A percentile compares a stretch with the other conserved stretches of the same genome.
Evolutionary conservation across 371 early-diverging fungal species (phyloP).

Genomic region (Rhizopus microsporus): DNA sequence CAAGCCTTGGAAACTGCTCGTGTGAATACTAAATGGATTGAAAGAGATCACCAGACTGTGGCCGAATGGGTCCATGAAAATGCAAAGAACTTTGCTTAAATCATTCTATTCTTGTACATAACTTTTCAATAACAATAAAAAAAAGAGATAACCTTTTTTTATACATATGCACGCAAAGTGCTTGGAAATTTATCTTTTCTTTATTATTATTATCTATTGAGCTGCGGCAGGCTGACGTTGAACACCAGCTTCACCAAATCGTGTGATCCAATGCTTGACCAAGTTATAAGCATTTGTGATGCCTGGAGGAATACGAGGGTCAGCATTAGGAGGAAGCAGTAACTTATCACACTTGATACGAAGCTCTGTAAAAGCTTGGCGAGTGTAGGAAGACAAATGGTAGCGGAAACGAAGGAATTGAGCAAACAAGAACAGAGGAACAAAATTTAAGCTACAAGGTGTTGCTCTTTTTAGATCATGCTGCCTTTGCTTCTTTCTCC

Average conservation of each 20-base stretch:
- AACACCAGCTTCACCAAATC: constrained; percentile 60
- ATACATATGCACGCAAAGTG: neutral
- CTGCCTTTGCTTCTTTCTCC: neutral
- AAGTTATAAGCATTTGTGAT: constrained; percentile 59
- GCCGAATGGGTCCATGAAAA: constrained; percentile 63
- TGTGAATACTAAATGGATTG: constrained; percentile 78
- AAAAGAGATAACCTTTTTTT: neutral
- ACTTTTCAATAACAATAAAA: neutral
- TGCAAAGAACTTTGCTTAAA: constrained; percentile 24
- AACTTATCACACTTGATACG: constrained; percentile 53
- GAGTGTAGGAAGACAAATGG: constrained; percentile 69
- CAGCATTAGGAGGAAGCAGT: constrained; percentile 56
- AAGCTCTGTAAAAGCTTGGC: constrained; percentile 63
- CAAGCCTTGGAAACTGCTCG: constrained; percentile 88
- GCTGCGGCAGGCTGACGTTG: constrained; percentile 43
- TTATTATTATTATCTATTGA: constrained; percentile 12
- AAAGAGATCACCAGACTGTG: constrained; percentile 73
- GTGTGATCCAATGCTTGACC: constrained; percentile 51
- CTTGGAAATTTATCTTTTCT: constrained; percentile 1
- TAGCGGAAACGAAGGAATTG: constrained; percentile 89
- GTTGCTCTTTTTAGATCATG: neutral
- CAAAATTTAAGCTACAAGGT: constrained; percentile 57
- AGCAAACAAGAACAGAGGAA: constrained; percentile 76
- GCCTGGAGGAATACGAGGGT: constrained; percentile 60
- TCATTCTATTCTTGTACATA: neutral